A percentile compares a stretch with the other conserved stretches of the same genome.
Conservation (phyloP, 73 alveolate genomes). For the Symbiodinium pilosum region DNA sequence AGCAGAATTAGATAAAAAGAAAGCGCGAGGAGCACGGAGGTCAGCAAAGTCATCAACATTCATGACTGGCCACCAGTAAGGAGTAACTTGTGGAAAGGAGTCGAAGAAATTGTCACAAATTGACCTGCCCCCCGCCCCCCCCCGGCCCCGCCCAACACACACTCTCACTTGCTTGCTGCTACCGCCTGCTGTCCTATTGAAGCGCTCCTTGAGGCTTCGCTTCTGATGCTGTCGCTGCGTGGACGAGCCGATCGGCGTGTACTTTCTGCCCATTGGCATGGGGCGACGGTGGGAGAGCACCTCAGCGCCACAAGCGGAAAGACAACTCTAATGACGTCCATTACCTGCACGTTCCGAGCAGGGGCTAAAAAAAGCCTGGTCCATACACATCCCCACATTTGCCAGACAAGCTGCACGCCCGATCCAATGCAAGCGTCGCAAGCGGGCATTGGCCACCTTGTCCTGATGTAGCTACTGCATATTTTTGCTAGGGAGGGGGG, state of each 20-base stretch:
- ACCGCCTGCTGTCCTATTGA: no score
- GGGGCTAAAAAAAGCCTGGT: not conserved
- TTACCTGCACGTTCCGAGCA: not conserved
- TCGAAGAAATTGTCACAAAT: no score
- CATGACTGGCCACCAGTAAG: no score
- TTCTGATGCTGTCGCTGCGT: not conserved
- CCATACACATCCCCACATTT: not conserved
- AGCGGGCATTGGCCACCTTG: not conserved
- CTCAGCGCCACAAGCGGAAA: not conserved
- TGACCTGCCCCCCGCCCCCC: no score
- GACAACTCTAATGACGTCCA: not conserved
- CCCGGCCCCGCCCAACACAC: no score
- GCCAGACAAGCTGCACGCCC: not conserved
- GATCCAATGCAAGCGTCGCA: not conserved
- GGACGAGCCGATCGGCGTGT: not conserved
- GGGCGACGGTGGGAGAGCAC: conserved; percentile 4
- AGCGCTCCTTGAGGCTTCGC: not conserved
- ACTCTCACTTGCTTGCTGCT: no score
- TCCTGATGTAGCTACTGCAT: no score
- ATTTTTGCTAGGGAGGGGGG: not conserved
- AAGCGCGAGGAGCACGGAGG: no score
- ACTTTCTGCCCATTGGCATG: conserved; percentile 7
- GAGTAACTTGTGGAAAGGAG: no score
- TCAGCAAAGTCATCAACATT: no score
- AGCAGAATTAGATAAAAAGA: no score